Conservation (phyloP, 139 green algal genomes). For the Auxenochlorella pyrenoidosa region DNA sequence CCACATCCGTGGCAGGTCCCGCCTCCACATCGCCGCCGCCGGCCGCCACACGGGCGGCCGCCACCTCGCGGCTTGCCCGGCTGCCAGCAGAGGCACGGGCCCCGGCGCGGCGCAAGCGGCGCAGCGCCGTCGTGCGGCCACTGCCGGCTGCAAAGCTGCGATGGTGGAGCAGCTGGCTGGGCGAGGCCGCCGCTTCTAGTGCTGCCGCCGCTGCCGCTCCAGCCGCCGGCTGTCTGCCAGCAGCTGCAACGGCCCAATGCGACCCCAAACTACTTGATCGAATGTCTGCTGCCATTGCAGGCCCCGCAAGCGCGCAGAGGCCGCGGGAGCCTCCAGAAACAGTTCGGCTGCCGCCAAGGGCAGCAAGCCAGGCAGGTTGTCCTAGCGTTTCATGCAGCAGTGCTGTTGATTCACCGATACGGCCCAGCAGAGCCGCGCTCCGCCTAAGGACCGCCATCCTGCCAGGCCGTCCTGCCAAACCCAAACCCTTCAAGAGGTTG, state of each 20-base stretch:
- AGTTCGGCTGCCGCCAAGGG: not conserved
- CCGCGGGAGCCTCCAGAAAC: not conserved
- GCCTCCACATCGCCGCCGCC: slow-evolving; percentile 20
- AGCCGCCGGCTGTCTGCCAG: not conserved
- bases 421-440: too few relatives aligned
- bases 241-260: not conserved
- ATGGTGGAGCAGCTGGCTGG: not conserved
- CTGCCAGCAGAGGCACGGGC: not conserved
- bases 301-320: not conserved
- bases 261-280: not conserved
- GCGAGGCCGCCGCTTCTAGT: not conserved
- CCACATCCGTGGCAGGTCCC: not conserved
- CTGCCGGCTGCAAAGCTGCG: not conserved
- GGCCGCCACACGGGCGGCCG: not conserved
- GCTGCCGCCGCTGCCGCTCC: not conserved
- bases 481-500: not conserved
- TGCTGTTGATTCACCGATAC: not conserved
- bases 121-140: not conserved
- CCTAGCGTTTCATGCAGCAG: not conserved
- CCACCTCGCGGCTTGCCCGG: not conserved
- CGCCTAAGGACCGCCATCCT: too few relatives aligned
- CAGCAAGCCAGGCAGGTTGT: not conserved
- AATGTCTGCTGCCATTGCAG: not conserved
- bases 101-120: not conserved
- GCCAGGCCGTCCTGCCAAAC: not conserved